Base-by-base conservation (phyloP, 345 rosid species). In the Hypericum perforatum region DNA sequence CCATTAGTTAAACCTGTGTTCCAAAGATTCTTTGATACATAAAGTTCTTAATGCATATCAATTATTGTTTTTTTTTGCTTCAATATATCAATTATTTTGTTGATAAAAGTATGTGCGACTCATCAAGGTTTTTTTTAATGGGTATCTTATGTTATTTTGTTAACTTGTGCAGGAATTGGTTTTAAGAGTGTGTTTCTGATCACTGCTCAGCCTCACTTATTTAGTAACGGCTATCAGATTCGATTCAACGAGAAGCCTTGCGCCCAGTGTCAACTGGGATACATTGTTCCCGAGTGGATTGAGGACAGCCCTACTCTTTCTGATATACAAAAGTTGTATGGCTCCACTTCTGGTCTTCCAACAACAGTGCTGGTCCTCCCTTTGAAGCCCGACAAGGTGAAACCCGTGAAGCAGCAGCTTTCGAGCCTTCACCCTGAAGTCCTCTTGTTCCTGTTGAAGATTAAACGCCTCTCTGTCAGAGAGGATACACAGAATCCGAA, bases 211-310 rank as follows among this genome's bases (percentile, higher is more conserved):
- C 94, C 88, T 0, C 62, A 70, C 57, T 75, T 84, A n/a, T 81
- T 84, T 60, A 84, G 85, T 46, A 81, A 75, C 7, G 94, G 88
- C 14, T 82, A 83, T 48, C 84, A 77, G 5, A 82, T 86, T 9
- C 64, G 78, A 7, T 86, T 86, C 44, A 66, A 69, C 32, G 88
- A 82, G 61, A 79, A 70, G 9, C 88, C 95, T 52, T 81, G 84
- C 62, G 72, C 78, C 0, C 63, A 63, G 39, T 87, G 85, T 64
- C 46, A 71, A 43, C 80, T 84, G 8, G 91, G 92, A 3, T 87
- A 79, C 63, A 74, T 84, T 7, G 84, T 87, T 51, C 94, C 89
- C 0, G 94, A 87, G 63, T 84, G 96, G 87, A 78, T 87, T 40
- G 94, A 76, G 5, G 84, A 76, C 45, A 65, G 64, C 16, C 87